Evolutionary conservation across 495 filamentous ascomycete genomes (phyloP).

Genomic region (Neurospora terricola): DNA sequence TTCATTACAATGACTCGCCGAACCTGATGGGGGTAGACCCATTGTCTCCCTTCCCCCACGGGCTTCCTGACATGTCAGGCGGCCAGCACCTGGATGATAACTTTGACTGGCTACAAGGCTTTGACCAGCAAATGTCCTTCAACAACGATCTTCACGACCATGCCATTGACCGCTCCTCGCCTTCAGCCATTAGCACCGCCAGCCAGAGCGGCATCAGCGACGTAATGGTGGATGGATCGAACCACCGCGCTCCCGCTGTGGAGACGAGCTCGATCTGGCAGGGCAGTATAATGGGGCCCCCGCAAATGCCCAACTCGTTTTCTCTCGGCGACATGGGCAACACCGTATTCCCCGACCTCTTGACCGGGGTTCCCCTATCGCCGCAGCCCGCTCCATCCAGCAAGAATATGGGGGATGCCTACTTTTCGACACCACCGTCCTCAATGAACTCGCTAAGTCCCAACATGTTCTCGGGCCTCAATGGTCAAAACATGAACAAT

Average conservation of each 20-base stretch:
- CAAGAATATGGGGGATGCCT: slow-evolving; percentile 41
- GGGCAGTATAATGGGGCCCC: slow-evolving; percentile 51
- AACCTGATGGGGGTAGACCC: slow-evolving; percentile 61
- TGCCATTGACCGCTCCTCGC: slow-evolving; percentile 84
- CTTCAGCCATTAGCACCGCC: slow-evolving; percentile 85
- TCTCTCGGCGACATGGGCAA: slow-evolving; percentile 45
- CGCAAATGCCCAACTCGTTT: slow-evolving; percentile 51
- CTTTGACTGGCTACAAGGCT: slow-evolving; percentile 81
- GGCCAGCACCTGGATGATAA: slow-evolving; percentile 57
- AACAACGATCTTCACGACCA: slow-evolving; percentile 56
- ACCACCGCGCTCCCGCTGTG: slow-evolving; percentile 39
- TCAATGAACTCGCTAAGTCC: slow-evolving; percentile 56
- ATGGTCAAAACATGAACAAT: slow-evolving; percentile 45
- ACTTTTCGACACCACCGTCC: slow-evolving; percentile 53
- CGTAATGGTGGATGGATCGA: slow-evolving; percentile 78
- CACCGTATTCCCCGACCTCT: slow-evolving; percentile 48
- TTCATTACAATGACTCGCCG: slow-evolving; percentile 84
- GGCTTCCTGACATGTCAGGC: slow-evolving; percentile 47
- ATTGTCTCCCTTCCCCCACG: slow-evolving; percentile 62
- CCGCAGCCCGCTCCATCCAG: slow-evolving; percentile 45
- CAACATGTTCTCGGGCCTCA: slow-evolving; percentile 39
- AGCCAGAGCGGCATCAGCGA: slow-evolving; percentile 91
- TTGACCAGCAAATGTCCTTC: slow-evolving; percentile 68
- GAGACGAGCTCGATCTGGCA: slow-evolving; percentile 53
- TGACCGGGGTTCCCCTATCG: slow-evolving; percentile 50